Evolutionary conservation across 1,139 yeast genomes (phyloP).

Genomic region (Saccharomyces hybrid): DNA sequence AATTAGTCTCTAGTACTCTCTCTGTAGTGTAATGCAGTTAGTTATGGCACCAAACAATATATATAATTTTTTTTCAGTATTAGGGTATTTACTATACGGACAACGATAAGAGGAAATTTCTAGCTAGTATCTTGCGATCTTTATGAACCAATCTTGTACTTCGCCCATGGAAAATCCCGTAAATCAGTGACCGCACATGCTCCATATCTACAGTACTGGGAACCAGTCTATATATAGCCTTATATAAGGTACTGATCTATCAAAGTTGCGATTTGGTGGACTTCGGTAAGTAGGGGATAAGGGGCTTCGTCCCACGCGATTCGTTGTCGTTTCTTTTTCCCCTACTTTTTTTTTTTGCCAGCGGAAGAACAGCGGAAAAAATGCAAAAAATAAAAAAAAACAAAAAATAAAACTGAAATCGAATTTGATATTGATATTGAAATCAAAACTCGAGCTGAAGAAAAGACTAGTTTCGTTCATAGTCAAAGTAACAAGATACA

Average conservation of each 20-base stretch:
- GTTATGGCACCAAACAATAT: not conserved
- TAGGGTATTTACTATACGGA: not conserved
- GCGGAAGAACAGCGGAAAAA: not conserved
- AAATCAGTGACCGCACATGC: not conserved
- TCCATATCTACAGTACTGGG: not conserved
- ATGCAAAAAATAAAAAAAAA: not conserved
- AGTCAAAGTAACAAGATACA: not conserved
- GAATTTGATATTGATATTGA: not conserved
- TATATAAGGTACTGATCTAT: not conserved
- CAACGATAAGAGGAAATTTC: not conserved
- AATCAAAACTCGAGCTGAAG: not conserved
- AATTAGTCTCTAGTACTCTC: not conserved
- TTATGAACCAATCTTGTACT: not conserved
- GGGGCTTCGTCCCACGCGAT: not conserved
- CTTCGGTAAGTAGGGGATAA: not conserved
- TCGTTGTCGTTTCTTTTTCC: not conserved
- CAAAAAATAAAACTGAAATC: not conserved
- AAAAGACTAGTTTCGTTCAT: not conserved
- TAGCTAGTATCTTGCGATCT: not conserved
- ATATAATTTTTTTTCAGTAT: not conserved
- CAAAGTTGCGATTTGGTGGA: not conserved
- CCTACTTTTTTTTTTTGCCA: not conserved
- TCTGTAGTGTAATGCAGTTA: not conserved
- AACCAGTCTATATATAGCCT: not conserved
- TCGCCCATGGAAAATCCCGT: not conserved